These are phyloP conservation scores for Limtongia smithiae DNA, from an alignment of 805 yeast species.

Conservation along the genomic window DNA sequence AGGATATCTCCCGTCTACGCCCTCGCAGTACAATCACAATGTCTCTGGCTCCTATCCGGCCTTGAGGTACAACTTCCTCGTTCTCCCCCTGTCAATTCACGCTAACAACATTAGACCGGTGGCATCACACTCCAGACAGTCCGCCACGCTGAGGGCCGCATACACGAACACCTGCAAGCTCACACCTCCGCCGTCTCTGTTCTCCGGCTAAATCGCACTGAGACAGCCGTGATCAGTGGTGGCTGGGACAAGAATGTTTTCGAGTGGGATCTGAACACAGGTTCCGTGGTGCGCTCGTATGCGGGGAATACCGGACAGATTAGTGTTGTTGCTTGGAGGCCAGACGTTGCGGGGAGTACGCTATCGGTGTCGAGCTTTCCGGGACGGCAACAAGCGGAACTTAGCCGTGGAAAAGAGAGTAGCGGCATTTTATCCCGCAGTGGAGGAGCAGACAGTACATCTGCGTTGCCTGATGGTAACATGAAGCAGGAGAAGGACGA, in stretches of 20 bases:
- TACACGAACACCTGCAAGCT: slow-evolving; percentile 68
- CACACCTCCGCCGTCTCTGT: slow-evolving; percentile 77
- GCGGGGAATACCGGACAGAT: slow-evolving; percentile 70
- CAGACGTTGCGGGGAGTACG: slow-evolving; percentile 22
- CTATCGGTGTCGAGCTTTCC: slow-evolving; percentile 4
- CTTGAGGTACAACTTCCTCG: slow-evolving; percentile 38
- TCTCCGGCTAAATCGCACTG: slow-evolving; percentile 57
- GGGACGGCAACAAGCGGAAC: neutral
- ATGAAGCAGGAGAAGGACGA: neutral
- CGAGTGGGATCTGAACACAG: slow-evolving; percentile 84
- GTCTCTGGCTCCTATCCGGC: slow-evolving; percentile 82
- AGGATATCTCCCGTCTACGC: slow-evolving; percentile 81
- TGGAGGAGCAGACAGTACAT: neutral
- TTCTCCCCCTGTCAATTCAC: neutral
- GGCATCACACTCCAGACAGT: slow-evolving; percentile 83
- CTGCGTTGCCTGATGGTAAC: neutral
- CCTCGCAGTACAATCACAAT: slow-evolving; percentile 75
- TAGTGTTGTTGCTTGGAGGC: slow-evolving; percentile 62
- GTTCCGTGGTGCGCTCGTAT: slow-evolving; percentile 50
- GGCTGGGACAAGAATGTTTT: slow-evolving; percentile 82
- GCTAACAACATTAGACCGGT: slow-evolving; percentile 48
- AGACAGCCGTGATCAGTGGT: slow-evolving; percentile 69
- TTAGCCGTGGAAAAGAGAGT: too few species aligned
- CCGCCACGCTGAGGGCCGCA: slow-evolving; percentile 75
- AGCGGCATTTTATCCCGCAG: neutral